Conservation (phyloP, 257 asterid genomes). For the Coffea eugenioides region DNA sequence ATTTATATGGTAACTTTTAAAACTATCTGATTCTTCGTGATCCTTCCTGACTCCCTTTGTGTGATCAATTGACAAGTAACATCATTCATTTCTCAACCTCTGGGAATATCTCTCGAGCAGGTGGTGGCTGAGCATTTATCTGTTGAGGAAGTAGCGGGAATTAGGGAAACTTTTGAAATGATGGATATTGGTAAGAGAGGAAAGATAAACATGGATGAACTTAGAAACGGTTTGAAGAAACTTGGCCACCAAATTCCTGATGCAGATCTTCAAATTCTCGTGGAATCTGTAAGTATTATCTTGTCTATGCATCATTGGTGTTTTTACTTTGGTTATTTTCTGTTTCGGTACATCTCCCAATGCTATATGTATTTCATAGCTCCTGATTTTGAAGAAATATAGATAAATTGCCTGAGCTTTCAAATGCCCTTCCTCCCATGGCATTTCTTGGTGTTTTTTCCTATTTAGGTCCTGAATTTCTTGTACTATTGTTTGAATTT, state of each 20-base stretch:
- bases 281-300: constrained; percentile 55
- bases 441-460: not conserved
- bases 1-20: not conserved
- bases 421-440: constrained; percentile 1
- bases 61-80: not conserved
- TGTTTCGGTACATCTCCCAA: not conserved
- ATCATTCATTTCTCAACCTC: constrained; percentile 4
- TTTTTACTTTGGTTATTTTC: not conserved
- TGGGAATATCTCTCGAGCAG: constrained; percentile 28
- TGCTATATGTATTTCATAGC: not conserved
- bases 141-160: constrained; percentile 71
- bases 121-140: constrained; percentile 67
- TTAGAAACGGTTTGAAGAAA: constrained; percentile 50
- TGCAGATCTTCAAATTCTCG: constrained; percentile 51
- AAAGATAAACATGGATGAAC: constrained; percentile 43
- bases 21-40: not conserved
- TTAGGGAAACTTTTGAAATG: constrained; percentile 51
- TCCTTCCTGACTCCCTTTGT: not conserved
- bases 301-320: not conserved
- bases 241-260: constrained; percentile 61
- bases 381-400: not conserved
- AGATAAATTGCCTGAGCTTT: not conserved
- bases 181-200: constrained; percentile 57
- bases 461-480: not conserved
- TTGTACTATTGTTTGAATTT: not conserved